Evolutionary conservation across 345 rosid species (phyloP).

Genomic region (Eucalyptus erythrocorys): DNA sequence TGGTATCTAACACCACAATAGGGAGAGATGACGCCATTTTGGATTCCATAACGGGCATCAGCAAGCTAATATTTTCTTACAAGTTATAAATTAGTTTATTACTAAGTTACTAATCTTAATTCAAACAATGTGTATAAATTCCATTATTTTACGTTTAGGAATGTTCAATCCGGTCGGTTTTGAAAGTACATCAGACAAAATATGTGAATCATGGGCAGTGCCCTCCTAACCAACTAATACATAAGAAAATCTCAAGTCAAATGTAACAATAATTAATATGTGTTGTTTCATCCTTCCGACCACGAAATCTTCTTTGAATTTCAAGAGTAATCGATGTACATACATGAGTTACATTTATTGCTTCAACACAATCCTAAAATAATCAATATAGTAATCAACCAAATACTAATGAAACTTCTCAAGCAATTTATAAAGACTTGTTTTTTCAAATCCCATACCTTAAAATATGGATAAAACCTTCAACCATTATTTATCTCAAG

Average conservation of each 20-base stretch:
- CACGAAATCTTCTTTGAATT: background rate
- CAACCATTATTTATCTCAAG: too few species aligned
- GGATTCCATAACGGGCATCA: background rate
- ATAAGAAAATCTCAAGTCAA: background rate
- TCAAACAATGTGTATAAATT: too few species aligned
- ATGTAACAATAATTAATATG: too few species aligned
- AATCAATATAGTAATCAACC: too few species aligned
- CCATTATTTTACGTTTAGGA: background rate
- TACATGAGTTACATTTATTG: background rate
- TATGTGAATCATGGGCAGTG: background rate
- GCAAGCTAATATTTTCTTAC: background rate
- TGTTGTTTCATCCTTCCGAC: background rate
- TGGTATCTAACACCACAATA: background rate
- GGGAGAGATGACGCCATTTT: background rate
- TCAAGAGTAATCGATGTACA: background rate
- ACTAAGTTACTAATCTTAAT: background rate
- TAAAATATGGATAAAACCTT: background rate
- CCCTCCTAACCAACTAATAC: background rate
- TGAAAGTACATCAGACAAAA: background rate
- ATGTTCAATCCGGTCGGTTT: background rate
- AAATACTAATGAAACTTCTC: background rate
- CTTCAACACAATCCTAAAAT: too few species aligned
- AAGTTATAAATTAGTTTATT: background rate
- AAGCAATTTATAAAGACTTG: too few species aligned
- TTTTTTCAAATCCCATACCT: background rate